Evolutionary conservation across 257 asterid genomes (phyloP).

Genomic region (Verbascum thapsus): DNA sequence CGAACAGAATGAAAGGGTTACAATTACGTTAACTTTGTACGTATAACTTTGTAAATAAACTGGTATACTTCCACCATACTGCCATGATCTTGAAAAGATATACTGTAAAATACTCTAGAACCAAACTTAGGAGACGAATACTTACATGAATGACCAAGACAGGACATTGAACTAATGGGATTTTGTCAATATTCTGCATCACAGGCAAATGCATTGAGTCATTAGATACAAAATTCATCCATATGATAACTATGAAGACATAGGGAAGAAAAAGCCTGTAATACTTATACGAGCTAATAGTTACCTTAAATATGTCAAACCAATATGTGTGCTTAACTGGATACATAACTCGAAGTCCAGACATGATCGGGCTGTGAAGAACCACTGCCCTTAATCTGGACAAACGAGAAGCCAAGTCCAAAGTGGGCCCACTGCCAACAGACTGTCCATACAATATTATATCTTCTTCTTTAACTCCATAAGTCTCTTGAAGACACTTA

Average conservation of each 20-base stretch:
- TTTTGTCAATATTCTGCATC: slow-evolving; percentile 90
- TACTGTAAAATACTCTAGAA: slow-evolving; percentile 16
- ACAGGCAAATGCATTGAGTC: slow-evolving; percentile 9
- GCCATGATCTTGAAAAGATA: slow-evolving; percentile 19
- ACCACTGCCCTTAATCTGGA: slow-evolving; percentile 86
- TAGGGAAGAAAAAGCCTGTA: slow-evolving; percentile 13
- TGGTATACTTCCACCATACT: slow-evolving; percentile 9
- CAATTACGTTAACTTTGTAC: neutral
- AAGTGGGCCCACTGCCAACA: slow-evolving; percentile 95
- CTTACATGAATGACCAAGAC: slow-evolving; percentile 94
- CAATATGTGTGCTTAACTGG: slow-evolving; percentile 92
- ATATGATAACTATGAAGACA: slow-evolving; percentile 20
- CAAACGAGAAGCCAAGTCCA: slow-evolving; percentile 84
- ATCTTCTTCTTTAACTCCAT: slow-evolving; percentile 88
- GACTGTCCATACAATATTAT: slow-evolving; percentile 92
- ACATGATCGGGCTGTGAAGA: slow-evolving; percentile 93
- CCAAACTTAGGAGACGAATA: slow-evolving; percentile 22
- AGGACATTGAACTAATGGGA: slow-evolving; percentile 81
- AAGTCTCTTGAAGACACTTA: slow-evolving; percentile 75
- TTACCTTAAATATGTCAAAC: slow-evolving; percentile 96
- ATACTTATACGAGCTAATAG: neutral
- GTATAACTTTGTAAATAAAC: slow-evolving; percentile 2
- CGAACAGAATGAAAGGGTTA: neutral
- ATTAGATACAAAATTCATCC: slow-evolving; percentile 6
- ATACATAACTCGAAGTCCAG: slow-evolving; percentile 95